Percentiles rank a stretch among this genome's conserved stretches.
Evolutionary conservation across 176 grass and related monocot genomes (phyloP).

Genomic region (Neostapfia colusana): DNA sequence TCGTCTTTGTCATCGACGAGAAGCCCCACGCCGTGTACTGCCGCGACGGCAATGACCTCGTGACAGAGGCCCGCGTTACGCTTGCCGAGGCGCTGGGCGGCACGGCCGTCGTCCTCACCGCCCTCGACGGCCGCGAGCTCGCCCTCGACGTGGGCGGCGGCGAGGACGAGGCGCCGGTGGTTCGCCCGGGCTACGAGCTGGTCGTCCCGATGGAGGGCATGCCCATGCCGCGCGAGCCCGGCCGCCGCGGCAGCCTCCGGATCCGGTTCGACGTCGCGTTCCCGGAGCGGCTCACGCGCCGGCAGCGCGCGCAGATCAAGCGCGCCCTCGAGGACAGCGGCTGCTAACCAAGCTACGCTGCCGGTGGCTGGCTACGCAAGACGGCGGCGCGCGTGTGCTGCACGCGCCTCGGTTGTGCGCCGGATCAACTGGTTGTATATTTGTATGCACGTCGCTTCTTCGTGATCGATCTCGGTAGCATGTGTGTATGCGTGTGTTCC

Average conservation of each 20-base stretch:
- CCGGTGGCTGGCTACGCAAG: too few species aligned
- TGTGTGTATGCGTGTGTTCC: too few species aligned
- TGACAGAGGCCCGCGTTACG: slow-evolving; percentile 42
- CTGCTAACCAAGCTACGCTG: neutral
- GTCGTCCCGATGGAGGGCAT: slow-evolving; percentile 67
- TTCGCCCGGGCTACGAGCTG: slow-evolving; percentile 61
- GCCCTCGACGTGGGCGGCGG: slow-evolving; percentile 28
- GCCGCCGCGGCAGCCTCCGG: slow-evolving; percentile 57
- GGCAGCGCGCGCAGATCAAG: slow-evolving; percentile 41
- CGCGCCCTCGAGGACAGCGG: slow-evolving; percentile 31
- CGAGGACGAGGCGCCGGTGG: slow-evolving; percentile 18
- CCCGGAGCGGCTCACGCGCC: slow-evolving; percentile 44
- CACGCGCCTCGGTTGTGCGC: neutral
- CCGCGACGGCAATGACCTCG: slow-evolving; percentile 63
- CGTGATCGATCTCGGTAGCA: too few species aligned
- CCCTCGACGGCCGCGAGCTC: slow-evolving; percentile 56
- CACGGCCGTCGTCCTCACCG: slow-evolving; percentile 41
- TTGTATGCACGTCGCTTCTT: too few species aligned
- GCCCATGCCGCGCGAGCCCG: slow-evolving; percentile 67
- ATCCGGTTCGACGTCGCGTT: slow-evolving; percentile 62
- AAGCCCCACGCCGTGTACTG: slow-evolving; percentile 64
- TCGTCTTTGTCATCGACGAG: slow-evolving; percentile 75
- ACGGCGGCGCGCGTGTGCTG: neutral
- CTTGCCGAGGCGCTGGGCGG: slow-evolving; percentile 59
- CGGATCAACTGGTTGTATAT: too few species aligned